Conservation (phyloP, 345 rosid genomes). For the Mallotus nudiflorus region DNA sequence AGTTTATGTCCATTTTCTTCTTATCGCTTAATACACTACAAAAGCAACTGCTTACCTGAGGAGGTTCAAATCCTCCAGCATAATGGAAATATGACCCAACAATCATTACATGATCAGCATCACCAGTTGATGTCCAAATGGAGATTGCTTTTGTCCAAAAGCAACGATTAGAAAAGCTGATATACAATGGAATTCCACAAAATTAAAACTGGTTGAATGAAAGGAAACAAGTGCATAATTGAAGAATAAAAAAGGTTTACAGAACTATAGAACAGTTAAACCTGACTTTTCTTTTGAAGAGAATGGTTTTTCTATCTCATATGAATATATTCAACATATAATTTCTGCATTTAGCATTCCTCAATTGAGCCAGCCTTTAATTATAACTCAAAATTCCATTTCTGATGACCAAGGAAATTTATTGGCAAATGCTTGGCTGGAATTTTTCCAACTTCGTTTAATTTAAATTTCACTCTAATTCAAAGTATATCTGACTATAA, state of each 20-base stretch:
- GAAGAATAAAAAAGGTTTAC: background rate
- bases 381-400: background rate
- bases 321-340: background rate
- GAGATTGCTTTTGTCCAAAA: conserved; percentile 92
- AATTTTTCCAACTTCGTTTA: too few species aligned
- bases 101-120: conserved; percentile 77
- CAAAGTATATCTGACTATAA: too few species aligned
- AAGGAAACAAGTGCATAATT: background rate
- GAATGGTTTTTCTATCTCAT: background rate
- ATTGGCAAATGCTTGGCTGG: too few species aligned
- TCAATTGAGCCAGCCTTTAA: background rate
- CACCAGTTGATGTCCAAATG: conserved; percentile 91
- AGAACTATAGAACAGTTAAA: background rate
- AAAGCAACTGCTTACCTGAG: conserved; percentile 50
- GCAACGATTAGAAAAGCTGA: conserved; percentile 87
- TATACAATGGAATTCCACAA: conserved; percentile 10
- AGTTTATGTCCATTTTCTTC: too few species aligned
- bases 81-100: conserved; percentile 89
- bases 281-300: background rate
- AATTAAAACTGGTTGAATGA: conserved; percentile 7
- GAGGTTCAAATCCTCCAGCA: conserved; percentile 87
- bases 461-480: too few species aligned
- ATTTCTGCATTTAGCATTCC: background rate
- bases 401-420: background rate
- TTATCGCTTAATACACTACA: too few species aligned